Evolutionary conservation across 805 yeast genomes (phyloP), one percentile per base, ranked within the genome.

Genomic region (Suhomyces sp.): DNA sequence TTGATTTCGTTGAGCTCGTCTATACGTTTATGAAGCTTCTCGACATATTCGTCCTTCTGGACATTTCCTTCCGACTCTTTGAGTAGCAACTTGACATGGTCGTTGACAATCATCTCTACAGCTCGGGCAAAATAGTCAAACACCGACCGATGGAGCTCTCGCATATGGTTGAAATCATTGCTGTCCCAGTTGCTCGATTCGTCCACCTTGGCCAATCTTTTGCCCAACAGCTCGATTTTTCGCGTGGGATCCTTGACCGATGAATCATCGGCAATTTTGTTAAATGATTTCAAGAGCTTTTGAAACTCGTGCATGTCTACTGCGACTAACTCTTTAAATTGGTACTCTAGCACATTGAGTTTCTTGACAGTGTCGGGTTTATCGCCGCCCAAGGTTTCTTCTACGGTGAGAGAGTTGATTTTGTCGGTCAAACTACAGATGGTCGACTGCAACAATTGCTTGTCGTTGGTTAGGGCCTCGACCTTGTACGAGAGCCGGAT

Each of bases 71-170:
- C 74, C 44, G 56, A 70, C 37, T 73, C 77, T 49, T 69, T 67
- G 20, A 75, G 56, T 10, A 75, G 60, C 3, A 74, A 58, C 49
- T 68, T 65, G 5, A 79, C 77, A 58, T 84, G 85, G 46, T 84
- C 86, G 39, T 76, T 71, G 2, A 84, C 82, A 7, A 85, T 72
- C 3, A 85, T 80, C 25, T 77, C 81, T 6, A 81, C 76, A 0
- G 89, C 90, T 44, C 84, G 69, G n/a, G 80, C 78, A 56, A 82
- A 81, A 59, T 83, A 85, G 13, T 75, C 75, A 50, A 79, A 75
- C 3, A 82, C 67, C 0, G 83, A 74, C 49, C 78, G 78, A 35
- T 66, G 80, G 54, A 58, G 71, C 19, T 73, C 75, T 35, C 65
- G 61, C 15, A 67, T 50, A 22, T 53, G 51, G 15, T 56, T 56